Evolutionary conservation across 352 stramenopile genomes (phyloP), one percentile per base, ranked within the genome.

Genomic region (Pythium periplocum): DNA sequence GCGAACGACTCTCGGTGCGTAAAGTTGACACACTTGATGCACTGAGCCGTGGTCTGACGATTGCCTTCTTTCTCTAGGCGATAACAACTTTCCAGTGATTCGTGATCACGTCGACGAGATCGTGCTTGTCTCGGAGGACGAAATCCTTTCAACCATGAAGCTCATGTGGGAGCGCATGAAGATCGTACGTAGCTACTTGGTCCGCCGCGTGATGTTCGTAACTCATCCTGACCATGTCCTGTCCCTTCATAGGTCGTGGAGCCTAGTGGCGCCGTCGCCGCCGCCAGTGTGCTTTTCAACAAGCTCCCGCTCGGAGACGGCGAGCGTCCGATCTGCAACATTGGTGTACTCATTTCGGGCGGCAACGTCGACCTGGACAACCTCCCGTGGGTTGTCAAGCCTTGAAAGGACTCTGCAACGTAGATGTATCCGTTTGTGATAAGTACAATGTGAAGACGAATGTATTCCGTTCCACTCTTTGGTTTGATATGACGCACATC

Each of bases 151-250:
- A 32, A 71, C 76, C 10, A 90, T 90, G 79, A 75, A 85, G 54
- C 68, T 96, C 5, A 86, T 95, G 54, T 97, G 86, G 83, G 83
- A 95, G 51, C 78, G 86, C 59, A 92, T 96, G 75, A 97, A 96
- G 68, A 51, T 96, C 52, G 78, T 75, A 35, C 37, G 59, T 57
- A 37, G 17, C 17, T 26, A 26, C 17, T 26, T 26, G 17, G 17
- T 26, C 17, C 17, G 17, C 17, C 17, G 17, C 17, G 17, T 26
- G 17, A 26, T 26, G 30, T 52, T 52, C n/a, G 6, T 37, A 11
- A n/a, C 6, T 55, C 12, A 33, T 7, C 17, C 17, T 26, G 17
- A 26, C 17, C 17, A 26, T 26, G 17, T 26, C 17, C 17, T 26
- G 47, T 10, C 7, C 17, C 4, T n/a, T 17, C 45, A 11, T 47